phyloP scores from a whole-genome alignment of 2,329 filamentous ascomycete species.

The Fusarium stilboides region DNA sequence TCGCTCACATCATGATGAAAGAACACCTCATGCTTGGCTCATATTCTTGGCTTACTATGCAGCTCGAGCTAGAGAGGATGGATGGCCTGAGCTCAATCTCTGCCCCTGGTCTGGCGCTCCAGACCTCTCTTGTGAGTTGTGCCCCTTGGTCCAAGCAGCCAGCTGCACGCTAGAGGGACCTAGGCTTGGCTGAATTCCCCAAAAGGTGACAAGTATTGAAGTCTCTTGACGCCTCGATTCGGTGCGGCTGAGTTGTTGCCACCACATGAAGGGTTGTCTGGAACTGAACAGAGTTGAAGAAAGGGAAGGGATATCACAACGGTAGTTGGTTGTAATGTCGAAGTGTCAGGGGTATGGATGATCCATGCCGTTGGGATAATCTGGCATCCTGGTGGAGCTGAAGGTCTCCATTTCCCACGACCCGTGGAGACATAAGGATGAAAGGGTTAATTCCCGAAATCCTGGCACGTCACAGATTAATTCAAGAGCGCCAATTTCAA shows the following conservation, averaged over 20 bases:
- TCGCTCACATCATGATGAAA: slow-evolving; percentile 35
- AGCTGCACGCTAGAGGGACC: slow-evolving; percentile 17
- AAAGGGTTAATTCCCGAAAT: slow-evolving; percentile 42
- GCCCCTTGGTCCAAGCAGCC: slow-evolving; percentile 44
- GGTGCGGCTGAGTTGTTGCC: slow-evolving; percentile 25
- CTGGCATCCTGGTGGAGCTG: slow-evolving; percentile 22
- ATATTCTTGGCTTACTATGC: slow-evolving; percentile 32
- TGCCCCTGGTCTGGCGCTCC: slow-evolving; percentile 12
- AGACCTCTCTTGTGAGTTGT: slow-evolving; percentile 25
- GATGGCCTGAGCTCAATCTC: slow-evolving; percentile 21
- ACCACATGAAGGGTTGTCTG: slow-evolving; percentile 7
- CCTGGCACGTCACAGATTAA: slow-evolving; percentile 40
- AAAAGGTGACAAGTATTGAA: slow-evolving; percentile 37
- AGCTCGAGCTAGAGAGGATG: slow-evolving; percentile 26
- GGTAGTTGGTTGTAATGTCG: not conserved
- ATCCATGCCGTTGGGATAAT: slow-evolving; percentile 29
- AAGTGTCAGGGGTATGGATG: slow-evolving; percentile 9
- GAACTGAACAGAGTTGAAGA: not conserved
- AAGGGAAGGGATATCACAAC: not conserved
- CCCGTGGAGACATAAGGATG: slow-evolving; percentile 33
- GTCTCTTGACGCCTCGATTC: slow-evolving; percentile 32
- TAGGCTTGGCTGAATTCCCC: slow-evolving; percentile 35
- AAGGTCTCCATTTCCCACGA: slow-evolving; percentile 36
- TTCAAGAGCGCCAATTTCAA: slow-evolving; percentile 12
- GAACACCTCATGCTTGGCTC: slow-evolving; percentile 27